Evolutionary conservation across 805 yeast species (phyloP).

Genomic region (Wickerhamiella hasegawae): DNA sequence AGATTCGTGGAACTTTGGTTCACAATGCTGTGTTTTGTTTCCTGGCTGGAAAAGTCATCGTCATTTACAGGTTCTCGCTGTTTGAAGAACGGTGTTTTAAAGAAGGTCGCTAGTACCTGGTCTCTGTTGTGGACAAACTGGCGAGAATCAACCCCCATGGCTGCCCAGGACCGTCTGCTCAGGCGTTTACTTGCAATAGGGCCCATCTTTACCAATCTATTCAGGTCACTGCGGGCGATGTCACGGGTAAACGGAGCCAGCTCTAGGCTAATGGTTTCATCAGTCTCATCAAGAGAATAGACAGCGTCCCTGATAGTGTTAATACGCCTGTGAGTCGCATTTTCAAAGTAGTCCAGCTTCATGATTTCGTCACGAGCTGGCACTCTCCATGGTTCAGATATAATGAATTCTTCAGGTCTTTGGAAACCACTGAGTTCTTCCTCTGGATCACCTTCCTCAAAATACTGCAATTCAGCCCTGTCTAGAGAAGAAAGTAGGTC

Average conservation of each 20-base stretch:
- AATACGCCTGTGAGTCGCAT: neutral
- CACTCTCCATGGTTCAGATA: neutral
- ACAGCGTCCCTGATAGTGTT: neutral
- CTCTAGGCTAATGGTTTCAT: conserved; percentile 9
- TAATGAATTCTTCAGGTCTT: neutral
- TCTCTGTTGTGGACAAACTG: conserved; percentile 1
- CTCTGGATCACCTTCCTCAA: conserved; percentile 4
- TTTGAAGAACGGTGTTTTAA: neutral
- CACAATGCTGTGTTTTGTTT: too few species aligned
- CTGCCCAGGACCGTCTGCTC: conserved; percentile 12
- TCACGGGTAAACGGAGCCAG: conserved; percentile 17
- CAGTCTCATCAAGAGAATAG: neutral
- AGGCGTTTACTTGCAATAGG: conserved; percentile 4
- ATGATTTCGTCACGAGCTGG: neutral
- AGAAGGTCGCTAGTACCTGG: neutral
- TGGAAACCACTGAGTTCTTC: conserved; percentile 1
- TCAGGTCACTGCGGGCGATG: conserved; percentile 18
- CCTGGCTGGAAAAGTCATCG: too few species aligned
- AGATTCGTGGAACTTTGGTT: too few species aligned
- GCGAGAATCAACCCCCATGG: conserved; percentile 12
- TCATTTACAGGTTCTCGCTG: too few species aligned
- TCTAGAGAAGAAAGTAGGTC: neutral
- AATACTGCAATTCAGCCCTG: neutral
- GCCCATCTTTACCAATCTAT: conserved; percentile 4
- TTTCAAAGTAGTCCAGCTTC: conserved; percentile 3